Evolutionary conservation across 2,329 filamentous ascomycete species (phyloP), one percentile per base, ranked within the genome.

Genomic region (Ophiostoma fasciatum): DNA sequence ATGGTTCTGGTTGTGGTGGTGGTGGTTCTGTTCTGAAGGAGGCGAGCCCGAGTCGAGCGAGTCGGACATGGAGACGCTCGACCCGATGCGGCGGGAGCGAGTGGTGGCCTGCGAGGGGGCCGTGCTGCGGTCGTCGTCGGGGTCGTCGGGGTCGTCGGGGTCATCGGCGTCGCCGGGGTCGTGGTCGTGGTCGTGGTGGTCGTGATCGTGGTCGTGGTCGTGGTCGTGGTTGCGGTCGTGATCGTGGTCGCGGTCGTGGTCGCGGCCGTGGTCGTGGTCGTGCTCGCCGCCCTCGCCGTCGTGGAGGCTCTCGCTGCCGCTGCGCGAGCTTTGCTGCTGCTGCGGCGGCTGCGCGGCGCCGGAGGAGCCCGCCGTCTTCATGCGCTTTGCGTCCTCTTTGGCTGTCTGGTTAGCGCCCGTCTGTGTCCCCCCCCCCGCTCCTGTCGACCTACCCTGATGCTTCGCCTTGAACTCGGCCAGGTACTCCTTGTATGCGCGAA

Each of bases 381-480:
- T n/a, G n/a, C n/a, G n/a, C n/a, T n/a, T 64, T 72, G 66, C 35
- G 59, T 58, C 31, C 69, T 62, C 38, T 62, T 63, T 19, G 67
- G 60, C 49, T n/a, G n/a, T n/a, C n/a, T n/a, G n/a, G n/a, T n/a
- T n/a, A n/a, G n/a, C n/a, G n/a, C n/a, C n/a, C n/a, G n/a, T n/a
- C n/a, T n/a, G n/a, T n/a, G n/a, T n/a, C n/a, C n/a, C n/a, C n/a
- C n/a, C n/a, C n/a, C n/a, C n/a, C n/a, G n/a, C n/a, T n/a, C n/a
- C n/a, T n/a, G n/a, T n/a, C n/a, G n/a, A n/a, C n/a, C n/a, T n/a
- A n/a, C n/a, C n/a, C n/a, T n/a, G n/a, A n/a, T 87, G 78, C 51
- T 79, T 80, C 32, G 75, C 71, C 50, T 80, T 85, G 60, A 90
- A 88, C 1, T 87, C 81, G 22, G 72, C 67, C 17, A 88, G 59